phyloP scores from a whole-genome alignment of 192 early-diverging fungal genomes.

The Coemansia sp. region DNA sequence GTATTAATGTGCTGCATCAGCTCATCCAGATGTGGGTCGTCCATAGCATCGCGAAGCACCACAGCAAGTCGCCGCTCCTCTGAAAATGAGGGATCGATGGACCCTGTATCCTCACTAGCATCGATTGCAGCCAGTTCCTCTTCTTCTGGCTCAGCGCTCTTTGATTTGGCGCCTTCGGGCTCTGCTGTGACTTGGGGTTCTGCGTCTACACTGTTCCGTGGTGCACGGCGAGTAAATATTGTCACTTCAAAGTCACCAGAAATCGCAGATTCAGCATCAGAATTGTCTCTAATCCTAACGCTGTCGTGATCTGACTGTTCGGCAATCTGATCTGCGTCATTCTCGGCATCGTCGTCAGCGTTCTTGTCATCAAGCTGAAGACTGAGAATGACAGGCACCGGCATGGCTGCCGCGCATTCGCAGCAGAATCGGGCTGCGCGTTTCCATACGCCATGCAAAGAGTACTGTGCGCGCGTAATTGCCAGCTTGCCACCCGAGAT shows the following conservation, averaged over 20 bases:
- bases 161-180: neutral
- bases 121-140: too few relatives aligned
- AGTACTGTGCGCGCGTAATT: slow-evolving; percentile 25
- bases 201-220: neutral
- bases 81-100: slow-evolving; percentile 39
- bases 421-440: slow-evolving; percentile 11
- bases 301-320: neutral
- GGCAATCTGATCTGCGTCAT: neutral
- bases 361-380: neutral
- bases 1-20: slow-evolving; percentile 23
- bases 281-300: neutral
- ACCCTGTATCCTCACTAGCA: neutral
- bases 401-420: slow-evolving; percentile 11
- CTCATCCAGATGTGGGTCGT: slow-evolving; percentile 24
- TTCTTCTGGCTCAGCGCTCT: neutral
- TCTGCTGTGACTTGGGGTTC: neutral
- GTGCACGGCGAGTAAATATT: slow-evolving; percentile 10
- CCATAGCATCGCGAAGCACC: slow-evolving; percentile 22
- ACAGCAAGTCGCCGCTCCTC: slow-evolving; percentile 42
- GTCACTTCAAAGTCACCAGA: slow-evolving; percentile 33
- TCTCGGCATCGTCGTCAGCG: neutral
- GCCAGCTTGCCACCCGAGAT: slow-evolving; percentile 36
- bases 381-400: slow-evolving; percentile 8
- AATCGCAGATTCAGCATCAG: slow-evolving; percentile 1
- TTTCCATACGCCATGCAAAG: slow-evolving; percentile 13